Evolutionary conservation across 139 green algal genomes (phyloP).

Genomic region (Tetradesmus lagerheimii): DNA sequence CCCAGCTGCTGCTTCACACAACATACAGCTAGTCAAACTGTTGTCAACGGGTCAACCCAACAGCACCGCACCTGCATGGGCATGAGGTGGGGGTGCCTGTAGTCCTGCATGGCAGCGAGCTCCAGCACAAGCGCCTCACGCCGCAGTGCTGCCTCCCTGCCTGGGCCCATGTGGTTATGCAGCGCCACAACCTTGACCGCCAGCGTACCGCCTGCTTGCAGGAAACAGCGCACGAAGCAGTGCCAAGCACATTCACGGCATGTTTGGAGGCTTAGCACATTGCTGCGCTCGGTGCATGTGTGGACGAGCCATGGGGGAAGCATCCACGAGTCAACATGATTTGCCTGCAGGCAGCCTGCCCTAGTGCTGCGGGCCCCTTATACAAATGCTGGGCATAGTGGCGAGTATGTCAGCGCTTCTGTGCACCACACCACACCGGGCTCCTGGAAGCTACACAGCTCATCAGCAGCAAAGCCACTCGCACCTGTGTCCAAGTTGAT

Average conservation of each 20-base stretch:
- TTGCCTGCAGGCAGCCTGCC: too few relatives aligned
- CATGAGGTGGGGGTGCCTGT: constrained; percentile 18
- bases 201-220: neutral
- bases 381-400: too few relatives aligned
- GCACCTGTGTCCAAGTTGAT: constrained; percentile 24
- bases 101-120: constrained; percentile 33
- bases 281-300: too few relatives aligned
- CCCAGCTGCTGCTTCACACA: neutral
- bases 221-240: neutral
- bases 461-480: neutral
- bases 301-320: too few relatives aligned
- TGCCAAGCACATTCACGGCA: neutral
- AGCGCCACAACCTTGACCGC: constrained; percentile 15
- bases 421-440: too few relatives aligned
- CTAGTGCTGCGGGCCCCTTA: too few relatives aligned
- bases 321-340: too few relatives aligned
- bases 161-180: neutral
- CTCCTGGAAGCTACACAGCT: too few relatives aligned
- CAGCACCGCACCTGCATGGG: constrained; percentile 3
- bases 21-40: neutral
- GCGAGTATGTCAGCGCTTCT: too few relatives aligned
- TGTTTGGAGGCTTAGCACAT: too few relatives aligned
- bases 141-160: neutral
- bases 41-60: neutral
- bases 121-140: constrained; percentile 26